These are phyloP conservation scores for Castanea crenata DNA, from an alignment of 306 rosid genomes.

Conservation along the genomic window DNA sequence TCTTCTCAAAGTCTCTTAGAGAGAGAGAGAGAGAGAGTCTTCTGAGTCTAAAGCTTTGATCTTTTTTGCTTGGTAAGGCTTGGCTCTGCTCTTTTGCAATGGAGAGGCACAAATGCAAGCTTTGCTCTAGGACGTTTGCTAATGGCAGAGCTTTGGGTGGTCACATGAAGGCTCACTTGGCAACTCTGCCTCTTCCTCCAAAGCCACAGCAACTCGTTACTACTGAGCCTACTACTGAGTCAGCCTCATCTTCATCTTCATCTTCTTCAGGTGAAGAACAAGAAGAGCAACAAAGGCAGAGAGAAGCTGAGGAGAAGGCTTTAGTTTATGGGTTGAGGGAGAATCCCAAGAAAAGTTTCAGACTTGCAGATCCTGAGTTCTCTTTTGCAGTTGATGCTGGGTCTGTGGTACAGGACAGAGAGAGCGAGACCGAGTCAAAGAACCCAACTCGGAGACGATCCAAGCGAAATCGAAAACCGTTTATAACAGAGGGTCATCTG, in stretches of 20 bases:
- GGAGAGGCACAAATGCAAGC: conserved; percentile 89
- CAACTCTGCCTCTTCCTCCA: conserved; percentile 61
- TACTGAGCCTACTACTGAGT: not conserved
- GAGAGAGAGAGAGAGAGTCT: conserved; percentile 15
- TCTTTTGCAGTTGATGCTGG: conserved; percentile 39
- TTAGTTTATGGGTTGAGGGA: conserved; percentile 51
- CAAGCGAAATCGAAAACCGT: conserved; percentile 46
- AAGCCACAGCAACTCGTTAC: conserved; percentile 24
- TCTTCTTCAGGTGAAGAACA: conserved; percentile 33
- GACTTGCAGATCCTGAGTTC: conserved; percentile 61
- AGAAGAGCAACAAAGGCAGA: not conserved
- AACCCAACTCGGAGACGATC: conserved; percentile 80
- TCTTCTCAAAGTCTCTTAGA: conserved; percentile 22
- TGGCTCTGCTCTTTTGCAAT: conserved; percentile 24
- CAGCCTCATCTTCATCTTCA: conserved; percentile 26
- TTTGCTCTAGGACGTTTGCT: conserved; percentile 53
- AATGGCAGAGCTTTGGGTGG: conserved; percentile 87
- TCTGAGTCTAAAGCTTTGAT: conserved; percentile 14
- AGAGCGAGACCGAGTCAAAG: conserved; percentile 84
- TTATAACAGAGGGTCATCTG: not conserved
- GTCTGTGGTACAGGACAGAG: conserved; percentile 68
- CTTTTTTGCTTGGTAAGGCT: conserved; percentile 11
- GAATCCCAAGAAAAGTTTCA: conserved; percentile 65
- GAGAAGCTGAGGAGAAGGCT: conserved; percentile 37
- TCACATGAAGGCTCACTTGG: conserved; percentile 87